Base-by-base conservation (phyloP, 139 green algal genomes). In the Asterochloris erici region DNA sequence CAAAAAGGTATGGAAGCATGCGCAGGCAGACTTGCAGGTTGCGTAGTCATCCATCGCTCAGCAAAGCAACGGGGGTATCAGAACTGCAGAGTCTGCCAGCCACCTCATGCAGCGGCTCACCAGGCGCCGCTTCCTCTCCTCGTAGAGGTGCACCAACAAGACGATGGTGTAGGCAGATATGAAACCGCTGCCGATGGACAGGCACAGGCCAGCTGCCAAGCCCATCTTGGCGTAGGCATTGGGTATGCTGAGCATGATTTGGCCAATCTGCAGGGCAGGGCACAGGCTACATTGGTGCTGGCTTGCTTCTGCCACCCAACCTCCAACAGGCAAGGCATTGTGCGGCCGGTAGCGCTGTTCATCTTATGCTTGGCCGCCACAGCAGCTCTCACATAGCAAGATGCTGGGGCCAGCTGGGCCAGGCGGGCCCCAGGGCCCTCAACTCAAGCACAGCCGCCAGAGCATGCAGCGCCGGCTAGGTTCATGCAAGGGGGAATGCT, bases 181-280 rank as follows among this genome's bases (percentile, higher is more conserved):
- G 23, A 81, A 63, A 60, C 77, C 77, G 69, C 77, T 81, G 15
- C 21, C 60, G 17, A 81, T 11, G n/a, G 77, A 81, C 23, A 81
- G 11, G n/a, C 69, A 54, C 24, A 81, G 77, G 10, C 77, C 77
- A 61, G 77, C 61, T 27, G 21, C 61, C 77, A 81, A 60, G 12
- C 77, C 77, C 77, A 81, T 81, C 61, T 81, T 81, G 77, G 77
- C 77, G 61, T 60, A 73, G 23, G 77, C 77, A 60, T 81, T 81
- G 64, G 77, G 77, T 63, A 81, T 73, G 61, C 54, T 60, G 54
- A 81, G 77, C 77, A 81, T 81, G 61, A 81, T 81, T 14, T 81
- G 77, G 13, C 77, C 77, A 73, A 81, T 81, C 77, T 81, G 61
- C 77, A 73, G n/a, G n/a, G 16, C 71, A 60, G 71, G 23, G 10